Conservation (phyloP, 495 filamentous ascomycete genomes). For the Penicillium manginii region DNA sequence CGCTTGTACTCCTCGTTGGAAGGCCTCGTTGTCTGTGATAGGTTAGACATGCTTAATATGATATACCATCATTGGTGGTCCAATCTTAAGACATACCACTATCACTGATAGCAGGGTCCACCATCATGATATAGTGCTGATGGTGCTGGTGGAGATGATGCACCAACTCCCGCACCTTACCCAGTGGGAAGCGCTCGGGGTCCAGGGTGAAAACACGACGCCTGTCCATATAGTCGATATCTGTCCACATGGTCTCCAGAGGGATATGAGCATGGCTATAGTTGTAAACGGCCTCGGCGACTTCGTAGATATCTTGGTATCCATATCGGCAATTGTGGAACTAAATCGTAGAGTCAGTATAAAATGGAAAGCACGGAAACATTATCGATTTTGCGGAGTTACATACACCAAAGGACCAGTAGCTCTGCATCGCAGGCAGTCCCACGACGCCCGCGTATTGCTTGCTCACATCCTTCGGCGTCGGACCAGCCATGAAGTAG, state of each 20-base stretch:
- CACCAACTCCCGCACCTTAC: conserved; percentile 70
- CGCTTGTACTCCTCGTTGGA: conserved; percentile 61
- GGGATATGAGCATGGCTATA: conserved; percentile 77
- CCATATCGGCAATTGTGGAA: conserved; percentile 87
- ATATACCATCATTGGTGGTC: no score
- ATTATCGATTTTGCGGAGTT: background rate
- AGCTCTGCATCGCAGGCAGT: conserved; percentile 76
- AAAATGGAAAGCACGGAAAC: no score
- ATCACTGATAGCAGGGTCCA: conserved; percentile 73
- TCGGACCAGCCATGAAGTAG: conserved; percentile 79
- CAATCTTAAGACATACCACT: conserved; percentile 31
- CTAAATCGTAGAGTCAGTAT: conserved; percentile 16
- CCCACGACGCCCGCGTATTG: conserved; percentile 77
- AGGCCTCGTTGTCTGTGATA: conserved; percentile 61
- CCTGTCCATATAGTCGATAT: conserved; percentile 78
- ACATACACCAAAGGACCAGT: conserved; percentile 75
- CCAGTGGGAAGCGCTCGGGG: conserved; percentile 69
- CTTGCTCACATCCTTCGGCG: conserved; percentile 68
- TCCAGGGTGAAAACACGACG: conserved; percentile 76
- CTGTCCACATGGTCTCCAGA: conserved; percentile 88
- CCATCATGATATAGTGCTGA: conserved; percentile 86
- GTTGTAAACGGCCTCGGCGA: conserved; percentile 80
- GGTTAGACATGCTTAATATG: background rate
- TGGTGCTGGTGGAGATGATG: conserved; percentile 70
- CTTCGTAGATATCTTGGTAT: conserved; percentile 74